Evolutionary conservation across 495 filamentous ascomycete genomes (phyloP), one percentile per base, ranked within the genome.

Genomic region (Aspergillus hancockii): DNA sequence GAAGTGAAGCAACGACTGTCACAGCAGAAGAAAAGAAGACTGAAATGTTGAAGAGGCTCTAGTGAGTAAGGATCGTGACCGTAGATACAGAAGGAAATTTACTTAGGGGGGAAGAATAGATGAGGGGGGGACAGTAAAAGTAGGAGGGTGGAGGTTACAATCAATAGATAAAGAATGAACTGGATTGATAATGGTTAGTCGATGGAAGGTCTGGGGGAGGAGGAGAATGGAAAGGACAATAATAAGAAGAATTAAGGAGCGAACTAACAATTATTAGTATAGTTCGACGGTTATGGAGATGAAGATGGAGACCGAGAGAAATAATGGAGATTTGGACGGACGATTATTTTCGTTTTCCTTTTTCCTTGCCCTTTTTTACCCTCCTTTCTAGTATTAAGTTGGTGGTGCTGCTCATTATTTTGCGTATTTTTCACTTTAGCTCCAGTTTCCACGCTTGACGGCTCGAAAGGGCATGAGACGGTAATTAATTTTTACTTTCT

Each of bases 141-240:
- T 8, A 36, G 16, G 38, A 41, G n/a, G 31, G 30, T 25, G 22
- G 18, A 47, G 19, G 47, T 36, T 3, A 25, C 7, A 43, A 51
- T 32, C 18, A 45, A 40, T 25, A 52, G 46, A 46, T 52, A 56
- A 51, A 46, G 57, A 60, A 54, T n/a, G 51, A 59, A 55, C 41
- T 52, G 47, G 40, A 49, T 47, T 6, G 54, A 56, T 34, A 45
- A 32, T 41, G 21, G 54, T 31, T 38, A 54, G 38, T 41, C 52
- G n/a, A 50, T 56, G 52, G 57, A 56, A 52, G 22, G 51, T 36
- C 51, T 53, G 51, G 51, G 51, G 50, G 50, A 53, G 31, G 19
- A 50, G n/a, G 32, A 52, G 43, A 62, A 41, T 30, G 52, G 52
- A 40, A 9, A 43, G 32, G 36, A 34, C 8, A 38, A 54, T 54